A percentile compares a stretch with the other conserved stretches of the same genome.
Evolutionary conservation across 345 rosid genomes (phyloP).

Genomic region (Eucalyptus melliodora): DNA sequence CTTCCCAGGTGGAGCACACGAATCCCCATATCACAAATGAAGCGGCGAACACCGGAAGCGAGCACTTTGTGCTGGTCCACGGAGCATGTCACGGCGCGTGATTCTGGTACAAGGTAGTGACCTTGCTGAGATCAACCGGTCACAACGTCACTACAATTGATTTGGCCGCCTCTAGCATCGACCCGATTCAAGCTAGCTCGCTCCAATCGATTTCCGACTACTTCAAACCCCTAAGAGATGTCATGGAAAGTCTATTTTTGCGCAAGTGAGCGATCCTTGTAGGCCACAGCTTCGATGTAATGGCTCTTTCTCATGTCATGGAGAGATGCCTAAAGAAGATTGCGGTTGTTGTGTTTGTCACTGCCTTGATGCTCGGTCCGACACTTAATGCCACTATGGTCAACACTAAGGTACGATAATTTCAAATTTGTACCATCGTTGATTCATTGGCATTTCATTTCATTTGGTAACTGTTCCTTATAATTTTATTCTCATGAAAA

Average conservation of each 20-base stretch:
- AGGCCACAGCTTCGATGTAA: constrained; percentile 14
- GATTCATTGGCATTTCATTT: background rate
- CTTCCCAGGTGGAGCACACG: background rate
- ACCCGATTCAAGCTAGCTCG: background rate
- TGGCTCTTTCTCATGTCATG: constrained; percentile 17
- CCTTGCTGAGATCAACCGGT: constrained; percentile 4
- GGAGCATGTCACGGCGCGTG: constrained; percentile 23
- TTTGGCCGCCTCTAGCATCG: constrained; percentile 16
- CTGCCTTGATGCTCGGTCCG: constrained; percentile 14
- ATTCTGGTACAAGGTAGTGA: constrained; percentile 15
- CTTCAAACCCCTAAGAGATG: constrained; percentile 1
- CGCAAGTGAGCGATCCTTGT: constrained; percentile 10
- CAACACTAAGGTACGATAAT: background rate
- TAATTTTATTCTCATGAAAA: too few species aligned
- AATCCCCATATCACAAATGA: background rate
- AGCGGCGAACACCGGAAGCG: background rate
- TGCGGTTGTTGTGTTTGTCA: constrained; percentile 1
- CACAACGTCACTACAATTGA: constrained; percentile 9
- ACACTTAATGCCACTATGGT: constrained; percentile 4
- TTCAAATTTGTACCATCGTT: background rate
- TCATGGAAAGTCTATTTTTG: background rate
- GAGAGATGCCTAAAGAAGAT: constrained; percentile 7
- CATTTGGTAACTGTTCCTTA: background rate
- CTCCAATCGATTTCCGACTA: constrained; percentile 6
- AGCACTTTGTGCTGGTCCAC: constrained; percentile 21